phyloP scores from a whole-genome alignment of 2,329 filamentous ascomycete genomes.

The Grosmannia clavigera region DNA sequence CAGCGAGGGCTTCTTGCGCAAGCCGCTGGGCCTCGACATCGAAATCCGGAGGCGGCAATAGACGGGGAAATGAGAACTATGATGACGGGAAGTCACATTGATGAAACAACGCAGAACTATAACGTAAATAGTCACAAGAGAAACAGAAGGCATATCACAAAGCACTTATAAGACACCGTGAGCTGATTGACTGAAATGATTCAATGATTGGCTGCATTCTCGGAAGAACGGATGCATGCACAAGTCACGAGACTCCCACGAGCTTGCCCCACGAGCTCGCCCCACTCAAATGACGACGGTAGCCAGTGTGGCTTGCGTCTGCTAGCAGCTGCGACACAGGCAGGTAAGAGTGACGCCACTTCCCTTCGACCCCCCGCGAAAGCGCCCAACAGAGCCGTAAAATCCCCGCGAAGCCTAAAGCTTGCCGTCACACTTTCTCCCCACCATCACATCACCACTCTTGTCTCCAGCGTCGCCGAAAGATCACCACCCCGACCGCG shows the following conservation, averaged over 20 bases:
- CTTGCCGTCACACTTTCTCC: background rate
- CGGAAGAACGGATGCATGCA: no score
- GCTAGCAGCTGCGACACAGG: background rate
- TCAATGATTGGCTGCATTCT: background rate
- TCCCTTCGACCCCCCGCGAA: background rate
- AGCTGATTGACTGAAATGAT: background rate
- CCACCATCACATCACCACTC: background rate
- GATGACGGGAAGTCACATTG: no score
- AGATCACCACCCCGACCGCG: background rate
- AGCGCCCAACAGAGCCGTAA: background rate
- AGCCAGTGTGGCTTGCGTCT: background rate
- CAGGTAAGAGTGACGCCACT: background rate
- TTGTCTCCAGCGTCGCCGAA: no score
- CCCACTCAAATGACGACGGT: background rate
- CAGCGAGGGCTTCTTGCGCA: slow-evolving; percentile 68
- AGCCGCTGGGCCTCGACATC: slow-evolving; percentile 59
- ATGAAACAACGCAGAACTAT: background rate
- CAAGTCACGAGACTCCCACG: no score
- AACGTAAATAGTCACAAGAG: background rate
- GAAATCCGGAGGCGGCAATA: slow-evolving; percentile 16
- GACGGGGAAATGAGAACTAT: background rate
- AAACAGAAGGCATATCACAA: background rate
- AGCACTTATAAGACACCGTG: no score
- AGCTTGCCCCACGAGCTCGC: background rate
- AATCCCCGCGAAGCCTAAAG: background rate